phyloP scores from a whole-genome alignment of 305 asterid species.

The Fraxinus sp. region DNA sequence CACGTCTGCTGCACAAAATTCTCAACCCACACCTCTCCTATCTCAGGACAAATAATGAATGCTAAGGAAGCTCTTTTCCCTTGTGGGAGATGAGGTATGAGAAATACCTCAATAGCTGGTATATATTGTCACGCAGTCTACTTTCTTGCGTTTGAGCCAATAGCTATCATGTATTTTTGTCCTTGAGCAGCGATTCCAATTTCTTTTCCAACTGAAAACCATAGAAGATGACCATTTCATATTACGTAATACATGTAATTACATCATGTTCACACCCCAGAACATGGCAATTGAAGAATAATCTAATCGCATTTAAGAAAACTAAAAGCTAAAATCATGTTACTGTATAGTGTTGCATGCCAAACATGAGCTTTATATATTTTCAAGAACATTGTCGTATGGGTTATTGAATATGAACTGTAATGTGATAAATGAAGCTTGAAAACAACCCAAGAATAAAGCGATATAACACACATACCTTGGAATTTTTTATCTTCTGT shows the following conservation, averaged over 20 bases:
- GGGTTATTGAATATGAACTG: neutral
- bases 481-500: slow-evolving; percentile 66
- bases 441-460: neutral
- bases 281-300: neutral
- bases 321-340: neutral
- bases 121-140: neutral
- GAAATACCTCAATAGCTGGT: neutral
- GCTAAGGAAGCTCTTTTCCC: neutral
- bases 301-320: neutral
- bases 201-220: slow-evolving; percentile 57
- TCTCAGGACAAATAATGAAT: neutral
- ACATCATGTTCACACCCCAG: neutral
- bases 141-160: neutral
- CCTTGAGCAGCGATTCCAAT: slow-evolving; percentile 35
- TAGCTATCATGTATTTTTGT: slow-evolving; percentile 34
- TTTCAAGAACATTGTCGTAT: neutral
- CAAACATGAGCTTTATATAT: neutral
- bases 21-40: neutral
- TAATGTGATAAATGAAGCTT: neutral
- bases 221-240: neutral
- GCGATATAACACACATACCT: slow-evolving; percentile 46
- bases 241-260: neutral
- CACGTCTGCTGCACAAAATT: slow-evolving; percentile 16
- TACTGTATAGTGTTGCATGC: neutral
- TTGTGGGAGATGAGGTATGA: neutral